Percentiles rank a stretch among this genome's conserved stretches.
These are phyloP conservation scores for Podospora tetraspora DNA, from an alignment of 495 filamentous ascomycete genomes.

Conservation along the genomic window DNA sequence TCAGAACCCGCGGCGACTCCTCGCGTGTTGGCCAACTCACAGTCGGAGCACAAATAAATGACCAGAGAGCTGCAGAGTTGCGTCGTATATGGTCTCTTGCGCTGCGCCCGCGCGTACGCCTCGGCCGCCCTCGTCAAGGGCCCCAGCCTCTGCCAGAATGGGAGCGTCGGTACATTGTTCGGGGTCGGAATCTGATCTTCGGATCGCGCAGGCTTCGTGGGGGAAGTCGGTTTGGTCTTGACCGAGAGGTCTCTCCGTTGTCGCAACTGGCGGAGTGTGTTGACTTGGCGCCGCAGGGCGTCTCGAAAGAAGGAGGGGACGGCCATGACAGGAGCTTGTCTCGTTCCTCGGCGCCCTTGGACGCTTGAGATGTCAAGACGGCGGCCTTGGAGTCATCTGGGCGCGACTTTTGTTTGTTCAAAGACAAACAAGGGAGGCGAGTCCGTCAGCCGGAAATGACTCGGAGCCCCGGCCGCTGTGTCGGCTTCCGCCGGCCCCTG, in stretches of 20 bases:
- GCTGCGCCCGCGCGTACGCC: constrained; percentile 67
- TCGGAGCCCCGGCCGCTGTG: neutral
- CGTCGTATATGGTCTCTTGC: constrained; percentile 65
- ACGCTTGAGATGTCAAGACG: neutral
- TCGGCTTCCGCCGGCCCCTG: neutral
- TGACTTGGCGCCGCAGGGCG: constrained; percentile 22
- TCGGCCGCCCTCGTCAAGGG: constrained; percentile 57
- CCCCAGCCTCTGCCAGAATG: constrained; percentile 50
- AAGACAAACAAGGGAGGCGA: neutral
- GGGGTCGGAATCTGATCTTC: constrained; percentile 38
- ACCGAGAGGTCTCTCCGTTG: constrained; percentile 26
- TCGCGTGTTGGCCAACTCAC: constrained; percentile 11
- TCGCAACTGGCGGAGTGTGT: constrained; percentile 16
- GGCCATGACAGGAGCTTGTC: constrained; percentile 15
- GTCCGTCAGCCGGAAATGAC: neutral
- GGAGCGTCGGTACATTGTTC: constrained; percentile 41
- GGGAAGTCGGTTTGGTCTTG: constrained; percentile 19
- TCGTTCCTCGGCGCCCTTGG: neutral
- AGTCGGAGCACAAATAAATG: constrained; percentile 74
- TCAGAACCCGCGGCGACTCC: neutral
- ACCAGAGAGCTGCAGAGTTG: constrained; percentile 70
- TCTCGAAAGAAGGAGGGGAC: constrained; percentile 14
- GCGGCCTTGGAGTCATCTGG: neutral
- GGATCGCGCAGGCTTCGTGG: constrained; percentile 18
- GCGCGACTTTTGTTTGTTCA: constrained; percentile 4